phyloP scores from a whole-genome alignment of 257 asterid genomes.

The Nicotiana obtusifolia region DNA sequence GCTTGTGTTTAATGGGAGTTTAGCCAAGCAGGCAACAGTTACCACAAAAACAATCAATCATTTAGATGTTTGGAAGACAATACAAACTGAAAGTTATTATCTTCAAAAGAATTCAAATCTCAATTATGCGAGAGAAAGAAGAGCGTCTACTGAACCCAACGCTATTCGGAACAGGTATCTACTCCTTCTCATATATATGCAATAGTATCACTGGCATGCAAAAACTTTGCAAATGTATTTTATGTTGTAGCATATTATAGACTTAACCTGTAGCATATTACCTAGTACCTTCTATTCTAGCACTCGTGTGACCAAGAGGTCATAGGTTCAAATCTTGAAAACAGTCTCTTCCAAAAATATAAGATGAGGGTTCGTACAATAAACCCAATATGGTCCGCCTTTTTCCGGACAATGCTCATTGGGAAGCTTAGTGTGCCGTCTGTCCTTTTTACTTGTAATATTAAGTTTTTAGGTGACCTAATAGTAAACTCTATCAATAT shows the following conservation, averaged over 20 bases:
- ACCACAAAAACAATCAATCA: constrained; percentile 20
- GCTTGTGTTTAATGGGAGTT: constrained; percentile 31
- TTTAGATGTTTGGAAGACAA: constrained; percentile 17
- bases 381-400: too few species aligned
- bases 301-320: too few species aligned
- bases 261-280: too few species aligned
- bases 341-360: too few species aligned
- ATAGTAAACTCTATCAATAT: background rate
- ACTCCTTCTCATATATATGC: background rate
- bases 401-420: too few species aligned
- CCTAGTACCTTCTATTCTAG: too few species aligned
- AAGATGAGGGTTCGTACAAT: too few species aligned
- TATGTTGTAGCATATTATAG: too few species aligned
- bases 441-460: too few species aligned
- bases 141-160: constrained; percentile 69
- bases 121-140: constrained; percentile 50
- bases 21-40: constrained; percentile 16
- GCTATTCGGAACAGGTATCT: constrained; percentile 69
- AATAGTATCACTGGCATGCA: background rate
- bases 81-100: constrained; percentile 19
- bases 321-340: too few species aligned
- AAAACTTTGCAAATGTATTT: too few species aligned
- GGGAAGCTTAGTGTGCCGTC: too few species aligned
- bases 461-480: background rate
- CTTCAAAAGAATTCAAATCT: constrained; percentile 25